Percentiles rank a stretch among this genome's conserved stretches.
These are phyloP conservation scores for Truncatella angustata DNA, from an alignment of 2,329 filamentous ascomycete species.

Conservation along the genomic window DNA sequence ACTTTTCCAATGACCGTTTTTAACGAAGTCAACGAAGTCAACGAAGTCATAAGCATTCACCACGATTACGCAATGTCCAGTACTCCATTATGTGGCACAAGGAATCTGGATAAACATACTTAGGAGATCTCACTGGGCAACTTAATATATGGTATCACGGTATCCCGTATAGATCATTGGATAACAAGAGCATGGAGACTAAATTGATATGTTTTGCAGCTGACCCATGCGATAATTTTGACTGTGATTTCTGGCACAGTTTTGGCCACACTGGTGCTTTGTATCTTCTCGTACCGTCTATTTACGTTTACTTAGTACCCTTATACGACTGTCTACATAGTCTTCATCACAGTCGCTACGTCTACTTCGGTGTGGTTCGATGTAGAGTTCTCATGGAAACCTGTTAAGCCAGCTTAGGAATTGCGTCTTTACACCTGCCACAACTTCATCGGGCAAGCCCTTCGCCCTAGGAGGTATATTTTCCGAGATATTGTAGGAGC, in stretches of 20 bases:
- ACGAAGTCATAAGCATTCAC: no score
- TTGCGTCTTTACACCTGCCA: conserved; percentile 8
- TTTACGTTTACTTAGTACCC: conserved; percentile 2
- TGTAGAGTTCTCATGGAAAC: conserved; percentile 6
- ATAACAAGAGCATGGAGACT: no score
- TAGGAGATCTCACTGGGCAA: no score
- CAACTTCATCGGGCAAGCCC: not conserved
- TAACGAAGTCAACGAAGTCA: no score
- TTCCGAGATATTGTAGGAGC: not conserved
- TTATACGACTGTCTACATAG: not conserved
- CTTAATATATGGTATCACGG: no score
- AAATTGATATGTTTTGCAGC: not conserved
- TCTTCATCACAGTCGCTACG: conserved; percentile 1
- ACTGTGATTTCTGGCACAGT: not conserved
- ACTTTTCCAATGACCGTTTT: no score
- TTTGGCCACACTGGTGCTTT: conserved; percentile 1
- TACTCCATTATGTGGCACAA: no score
- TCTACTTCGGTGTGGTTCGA: not conserved
- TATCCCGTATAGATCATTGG: no score
- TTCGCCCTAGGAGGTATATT: conserved; percentile 1
- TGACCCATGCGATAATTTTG: not conserved
- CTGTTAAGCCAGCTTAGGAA: conserved; percentile 1
- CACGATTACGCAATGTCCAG: no score
- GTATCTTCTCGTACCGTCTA: conserved; percentile 4
- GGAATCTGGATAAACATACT: no score